phyloP scores from a whole-genome alignment of 1,284 basidiomycete species.

The Bjerkandera adusta region DNA sequence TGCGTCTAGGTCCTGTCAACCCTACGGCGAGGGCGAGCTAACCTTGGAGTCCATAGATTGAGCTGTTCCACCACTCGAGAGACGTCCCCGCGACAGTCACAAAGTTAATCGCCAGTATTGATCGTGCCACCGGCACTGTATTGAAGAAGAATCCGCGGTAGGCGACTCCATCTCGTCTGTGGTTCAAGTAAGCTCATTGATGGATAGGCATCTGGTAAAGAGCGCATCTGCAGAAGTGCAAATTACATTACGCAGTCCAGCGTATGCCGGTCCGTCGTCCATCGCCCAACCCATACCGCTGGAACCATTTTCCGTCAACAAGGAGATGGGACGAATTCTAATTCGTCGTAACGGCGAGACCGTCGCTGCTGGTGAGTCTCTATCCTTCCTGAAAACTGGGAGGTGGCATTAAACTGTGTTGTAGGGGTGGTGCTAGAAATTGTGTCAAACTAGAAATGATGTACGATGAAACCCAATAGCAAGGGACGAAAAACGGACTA shows the following conservation, averaged over 20 bases:
- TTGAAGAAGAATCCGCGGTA: conserved; percentile 83
- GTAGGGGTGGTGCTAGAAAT: conserved; percentile 11
- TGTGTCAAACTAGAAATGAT: conserved; percentile 1
- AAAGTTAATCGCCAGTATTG: conserved; percentile 76
- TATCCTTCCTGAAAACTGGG: neutral
- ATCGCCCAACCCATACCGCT: conserved; percentile 69
- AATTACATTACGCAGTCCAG: conserved; percentile 66
- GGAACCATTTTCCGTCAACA: conserved; percentile 87
- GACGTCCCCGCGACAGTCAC: conserved; percentile 89
- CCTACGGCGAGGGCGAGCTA: neutral
- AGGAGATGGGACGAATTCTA: conserved; percentile 94
- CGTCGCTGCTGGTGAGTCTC: conserved; percentile 78
- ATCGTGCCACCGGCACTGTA: conserved; percentile 75
- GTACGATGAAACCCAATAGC: neutral
- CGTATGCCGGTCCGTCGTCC: conserved; percentile 45
- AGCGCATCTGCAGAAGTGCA: conserved; percentile 83
- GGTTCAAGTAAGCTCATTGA: neutral
- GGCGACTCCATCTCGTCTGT: conserved; percentile 16
- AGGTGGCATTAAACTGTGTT: neutral
- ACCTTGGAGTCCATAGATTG: conserved; percentile 57
- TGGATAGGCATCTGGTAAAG: conserved; percentile 76
- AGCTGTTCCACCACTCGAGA: conserved; percentile 92
- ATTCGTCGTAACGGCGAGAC: conserved; percentile 91
- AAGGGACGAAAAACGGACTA: neutral
- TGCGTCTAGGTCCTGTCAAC: conserved; percentile 34